Evolutionary conservation across 2,329 filamentous ascomycete species (phyloP).

Genomic region (Thelonectria olida): DNA sequence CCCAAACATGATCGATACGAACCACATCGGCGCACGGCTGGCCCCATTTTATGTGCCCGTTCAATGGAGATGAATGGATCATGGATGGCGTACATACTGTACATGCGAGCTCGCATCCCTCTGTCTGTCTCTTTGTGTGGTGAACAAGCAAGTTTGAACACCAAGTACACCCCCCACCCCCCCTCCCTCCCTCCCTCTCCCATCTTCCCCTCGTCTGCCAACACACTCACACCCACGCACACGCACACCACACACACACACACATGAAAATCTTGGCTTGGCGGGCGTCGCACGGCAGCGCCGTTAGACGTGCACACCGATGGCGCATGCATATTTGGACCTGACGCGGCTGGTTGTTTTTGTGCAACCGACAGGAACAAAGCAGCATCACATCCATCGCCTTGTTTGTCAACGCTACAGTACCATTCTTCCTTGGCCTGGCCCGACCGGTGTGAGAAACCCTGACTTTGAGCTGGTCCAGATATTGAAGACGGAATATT

Average conservation of each 20-base stretch:
- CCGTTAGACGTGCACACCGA: conserved; percentile 32
- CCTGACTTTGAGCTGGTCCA: neutral
- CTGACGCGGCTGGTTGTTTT: conserved; percentile 23
- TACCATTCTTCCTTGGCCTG: no score
- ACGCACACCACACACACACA: no score
- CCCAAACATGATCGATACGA: conserved; percentile 34
- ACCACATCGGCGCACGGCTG: conserved; percentile 14
- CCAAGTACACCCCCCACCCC: no score
- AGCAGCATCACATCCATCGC: neutral
- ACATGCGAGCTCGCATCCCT: neutral
- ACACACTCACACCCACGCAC: no score
- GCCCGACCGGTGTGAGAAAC: no score
- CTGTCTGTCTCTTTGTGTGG: neutral
- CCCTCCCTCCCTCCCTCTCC: neutral
- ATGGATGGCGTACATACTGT: conserved; percentile 3
- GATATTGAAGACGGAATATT: no score
- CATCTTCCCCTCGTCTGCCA: no score
- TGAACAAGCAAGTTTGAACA: no score
- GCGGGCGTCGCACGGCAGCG: conserved; percentile 32
- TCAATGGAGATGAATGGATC: neutral
- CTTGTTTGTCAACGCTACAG: no score
- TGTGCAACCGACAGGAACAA: conserved; percentile 25
- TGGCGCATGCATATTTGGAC: conserved; percentile 32
- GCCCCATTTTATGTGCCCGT: neutral
- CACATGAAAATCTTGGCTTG: no score